These are phyloP conservation scores for Yamadazyma jaroonii DNA, from an alignment of 1,139 yeast species.

Conservation along the genomic window DNA sequence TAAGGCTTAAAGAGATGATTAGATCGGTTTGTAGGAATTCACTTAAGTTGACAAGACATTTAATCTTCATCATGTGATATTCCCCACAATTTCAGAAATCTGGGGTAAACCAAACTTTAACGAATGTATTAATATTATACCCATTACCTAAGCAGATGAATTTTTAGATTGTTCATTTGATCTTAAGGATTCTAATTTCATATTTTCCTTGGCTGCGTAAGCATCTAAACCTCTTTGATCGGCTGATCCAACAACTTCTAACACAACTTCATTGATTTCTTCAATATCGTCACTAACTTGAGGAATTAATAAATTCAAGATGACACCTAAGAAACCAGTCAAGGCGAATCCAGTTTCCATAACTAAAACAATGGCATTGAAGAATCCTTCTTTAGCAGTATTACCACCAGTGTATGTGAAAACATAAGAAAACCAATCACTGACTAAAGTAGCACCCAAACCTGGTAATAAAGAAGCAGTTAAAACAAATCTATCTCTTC, in stretches of 20 bases:
- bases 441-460: conserved; percentile 72
- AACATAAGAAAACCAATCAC: conserved; percentile 69
- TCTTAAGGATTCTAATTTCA: conserved; percentile 23
- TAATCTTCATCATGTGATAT: no score
- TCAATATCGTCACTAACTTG: conserved; percentile 66
- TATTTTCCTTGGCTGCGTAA: conserved; percentile 37
- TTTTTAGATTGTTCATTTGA: conserved; percentile 9
- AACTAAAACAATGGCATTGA: conserved; percentile 75
- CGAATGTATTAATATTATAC: not conserved
- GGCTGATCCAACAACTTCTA: conserved; percentile 48
- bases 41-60: no score
- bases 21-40: no score
- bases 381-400: conserved; percentile 62
- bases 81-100: no score
- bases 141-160: not conserved
- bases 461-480: conserved; percentile 78
- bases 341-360: conserved; percentile 88
- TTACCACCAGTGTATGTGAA: conserved; percentile 77
- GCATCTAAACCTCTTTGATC: conserved; percentile 38
- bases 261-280: conserved; percentile 44
- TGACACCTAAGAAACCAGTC: conserved; percentile 72
- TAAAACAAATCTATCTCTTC: conserved; percentile 83
- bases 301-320: conserved; percentile 69
- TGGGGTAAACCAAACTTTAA: not conserved
- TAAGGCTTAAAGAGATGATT: no score